phyloP scores from a whole-genome alignment of 441 rosid genomes.

The Syzygium syzygioides region DNA sequence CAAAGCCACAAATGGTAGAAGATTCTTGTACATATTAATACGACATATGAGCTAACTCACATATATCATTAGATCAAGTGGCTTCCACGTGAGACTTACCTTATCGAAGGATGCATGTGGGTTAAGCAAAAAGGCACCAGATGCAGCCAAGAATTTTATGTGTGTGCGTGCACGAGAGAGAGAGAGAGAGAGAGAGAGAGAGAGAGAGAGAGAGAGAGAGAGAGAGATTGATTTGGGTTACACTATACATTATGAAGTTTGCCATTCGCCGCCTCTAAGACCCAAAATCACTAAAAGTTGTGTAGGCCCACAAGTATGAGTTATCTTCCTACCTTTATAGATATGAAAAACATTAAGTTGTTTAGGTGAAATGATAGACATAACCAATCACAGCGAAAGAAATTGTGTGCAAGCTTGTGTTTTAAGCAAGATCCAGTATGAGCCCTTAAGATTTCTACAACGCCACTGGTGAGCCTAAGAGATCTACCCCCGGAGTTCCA shows the following conservation, averaged over 20 bases:
- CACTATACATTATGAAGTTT: not conserved
- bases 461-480: not conserved
- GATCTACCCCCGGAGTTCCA: not conserved
- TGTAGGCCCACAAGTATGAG: not conserved
- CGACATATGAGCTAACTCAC: not conserved
- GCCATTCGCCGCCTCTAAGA: not conserved
- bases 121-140: not conserved
- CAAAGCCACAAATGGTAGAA: not conserved
- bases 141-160: not conserved
- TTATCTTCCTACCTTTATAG: not conserved
- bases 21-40: not conserved
- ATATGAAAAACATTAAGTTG: too few relatives aligned
- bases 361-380: not conserved
- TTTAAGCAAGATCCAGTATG: not conserved
- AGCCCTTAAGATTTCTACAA: not conserved
- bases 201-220: too few relatives aligned
- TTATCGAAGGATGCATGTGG: not conserved
- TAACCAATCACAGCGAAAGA: not conserved
- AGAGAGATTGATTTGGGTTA: not conserved
- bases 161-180: not conserved
- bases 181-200: too few relatives aligned
- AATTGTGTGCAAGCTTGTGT: not conserved
- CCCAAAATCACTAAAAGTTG: not conserved
- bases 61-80: not conserved
- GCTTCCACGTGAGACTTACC: not conserved